Base-by-base conservation (phyloP, 2,329 filamentous ascomycete species). In the Sarocladiaceae sp. region DNA sequence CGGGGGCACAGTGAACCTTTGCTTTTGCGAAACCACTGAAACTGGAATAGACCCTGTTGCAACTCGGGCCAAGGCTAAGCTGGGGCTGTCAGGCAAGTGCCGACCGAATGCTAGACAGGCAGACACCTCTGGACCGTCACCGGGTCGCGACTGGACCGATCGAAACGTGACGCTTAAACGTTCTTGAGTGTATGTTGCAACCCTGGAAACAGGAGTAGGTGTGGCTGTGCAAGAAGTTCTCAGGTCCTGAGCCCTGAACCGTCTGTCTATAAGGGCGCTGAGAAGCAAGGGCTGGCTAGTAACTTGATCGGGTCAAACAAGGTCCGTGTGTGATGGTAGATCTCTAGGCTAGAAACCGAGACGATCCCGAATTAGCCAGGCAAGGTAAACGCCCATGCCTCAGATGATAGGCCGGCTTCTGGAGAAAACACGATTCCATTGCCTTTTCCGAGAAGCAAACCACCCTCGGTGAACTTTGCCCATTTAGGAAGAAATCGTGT, bases 11-110 rank as follows among this genome's bases (percentile, higher is more conserved):
- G n/a, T 12, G 23, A 15, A 29, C n/a, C 26, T 16, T 41, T 41
- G 16, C 27, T 43, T 43, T 19, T 33, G 32, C 40, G 40, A 43
- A 43, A 33, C 40, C 19, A 43, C 40, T 43, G 40, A 43, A 43
- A 43, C 40, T 32, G 19, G 40, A 33, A 19, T 32, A 43, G 19
- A 24, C 40, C 40, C 29, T 19, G 26, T 33, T 32, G 40, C 18
- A 33, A 18, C 40, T 33, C 29, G 26, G 40, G 29, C 27, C 26
- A 43, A 33, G 40, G 27, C 26, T 41, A 24, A 3, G 29, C 23
- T n/a, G 37, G 37, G 37, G 21, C 23, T 41, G 37, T 18, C 16
- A 24, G 13, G 23, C n/a, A 41, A 29, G 21, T 41, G 24, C 24
- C 21, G 37, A 29, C 23, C 19, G 23, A 29, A 16, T 12, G 24